These are phyloP conservation scores for Perkinsus marinus DNA, from an alignment of 169 alveolate species.

Conservation along the genomic window DNA sequence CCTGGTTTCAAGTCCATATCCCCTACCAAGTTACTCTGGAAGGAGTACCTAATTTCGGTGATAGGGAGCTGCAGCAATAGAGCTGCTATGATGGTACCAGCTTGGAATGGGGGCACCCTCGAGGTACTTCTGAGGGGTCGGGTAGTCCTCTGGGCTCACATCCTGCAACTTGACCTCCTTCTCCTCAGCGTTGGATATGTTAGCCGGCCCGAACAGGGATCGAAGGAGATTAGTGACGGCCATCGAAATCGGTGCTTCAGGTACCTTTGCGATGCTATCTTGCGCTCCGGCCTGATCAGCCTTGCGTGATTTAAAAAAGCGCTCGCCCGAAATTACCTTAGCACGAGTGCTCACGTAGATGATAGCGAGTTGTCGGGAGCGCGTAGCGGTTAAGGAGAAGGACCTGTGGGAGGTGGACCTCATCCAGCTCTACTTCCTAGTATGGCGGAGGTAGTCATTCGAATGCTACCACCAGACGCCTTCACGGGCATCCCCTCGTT, in stretches of 20 bases:
- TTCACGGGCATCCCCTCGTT: not conserved
- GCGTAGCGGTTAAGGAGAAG: not conserved
- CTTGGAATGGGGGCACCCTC: not conserved
- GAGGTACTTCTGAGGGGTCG: not conserved
- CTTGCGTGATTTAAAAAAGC: too few relatives aligned
- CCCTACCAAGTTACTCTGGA: slow-evolving; percentile 46
- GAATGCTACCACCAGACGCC: not conserved
- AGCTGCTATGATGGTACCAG: not conserved
- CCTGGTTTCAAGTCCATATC: slow-evolving; percentile 36
- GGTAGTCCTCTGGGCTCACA: not conserved
- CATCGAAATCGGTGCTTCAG: not conserved
- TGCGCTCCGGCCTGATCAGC: too few relatives aligned
- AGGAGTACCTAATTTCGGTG: slow-evolving; percentile 13
- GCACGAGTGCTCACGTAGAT: too few relatives aligned
- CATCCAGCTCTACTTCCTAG: not conserved
- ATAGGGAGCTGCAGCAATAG: not conserved
- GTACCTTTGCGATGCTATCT: too few relatives aligned
- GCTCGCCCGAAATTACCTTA: too few relatives aligned
- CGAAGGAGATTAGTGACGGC: not conserved
- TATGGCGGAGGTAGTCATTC: not conserved
- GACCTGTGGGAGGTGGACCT: not conserved
- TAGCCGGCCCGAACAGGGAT: not conserved
- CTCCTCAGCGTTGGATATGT: not conserved
- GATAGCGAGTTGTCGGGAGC: too few relatives aligned
- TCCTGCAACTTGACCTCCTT: not conserved